A percentile compares a stretch with the other conserved stretches of the same genome.
These are phyloP conservation scores for Ottelia alismoides DNA, from an alignment of 106 monocot species.

Conservation along the genomic window DNA sequence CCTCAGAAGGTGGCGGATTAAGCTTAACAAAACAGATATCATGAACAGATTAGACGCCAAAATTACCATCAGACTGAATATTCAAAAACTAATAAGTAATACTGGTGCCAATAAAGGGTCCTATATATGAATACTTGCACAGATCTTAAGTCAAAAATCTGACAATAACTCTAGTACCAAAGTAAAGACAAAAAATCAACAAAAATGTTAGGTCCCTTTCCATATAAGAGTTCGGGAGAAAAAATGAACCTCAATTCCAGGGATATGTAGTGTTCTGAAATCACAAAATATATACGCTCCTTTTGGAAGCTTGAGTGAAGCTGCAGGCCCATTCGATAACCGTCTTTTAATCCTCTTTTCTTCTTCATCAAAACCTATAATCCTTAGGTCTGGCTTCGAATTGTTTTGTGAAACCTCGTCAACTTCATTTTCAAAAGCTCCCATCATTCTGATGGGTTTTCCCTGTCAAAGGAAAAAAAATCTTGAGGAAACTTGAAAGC, in stretches of 20 bases:
- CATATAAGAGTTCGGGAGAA: too few species aligned
- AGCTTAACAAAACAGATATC: too few species aligned
- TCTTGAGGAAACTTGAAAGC: too few species aligned
- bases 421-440: slow-evolving; percentile 72
- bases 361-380: slow-evolving; percentile 93
- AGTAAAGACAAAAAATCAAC: too few species aligned
- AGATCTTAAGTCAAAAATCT: too few species aligned
- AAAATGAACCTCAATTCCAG: slow-evolving; percentile 71
- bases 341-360: slow-evolving; percentile 59
- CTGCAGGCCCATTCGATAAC: slow-evolving; percentile 10
- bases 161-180: too few species aligned
- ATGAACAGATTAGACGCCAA: too few species aligned
- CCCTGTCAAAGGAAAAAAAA: slow-evolving; percentile 55
- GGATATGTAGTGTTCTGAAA: slow-evolving; percentile 69
- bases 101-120: too few species aligned
- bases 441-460: slow-evolving; percentile 93
- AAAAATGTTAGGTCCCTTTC: too few species aligned
- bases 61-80: too few species aligned
- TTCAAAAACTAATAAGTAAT: too few species aligned
- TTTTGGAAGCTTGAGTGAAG: slow-evolving; percentile 60
- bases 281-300: slow-evolving; percentile 78
- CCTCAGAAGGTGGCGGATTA: slow-evolving; percentile 81
- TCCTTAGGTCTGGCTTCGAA: slow-evolving; percentile 44
- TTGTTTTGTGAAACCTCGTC: slow-evolving; percentile 66
- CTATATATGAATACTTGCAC: too few species aligned